Evolutionary conservation across 495 filamentous ascomycete genomes (phyloP).

Genomic region (Penicillium arizonense): DNA sequence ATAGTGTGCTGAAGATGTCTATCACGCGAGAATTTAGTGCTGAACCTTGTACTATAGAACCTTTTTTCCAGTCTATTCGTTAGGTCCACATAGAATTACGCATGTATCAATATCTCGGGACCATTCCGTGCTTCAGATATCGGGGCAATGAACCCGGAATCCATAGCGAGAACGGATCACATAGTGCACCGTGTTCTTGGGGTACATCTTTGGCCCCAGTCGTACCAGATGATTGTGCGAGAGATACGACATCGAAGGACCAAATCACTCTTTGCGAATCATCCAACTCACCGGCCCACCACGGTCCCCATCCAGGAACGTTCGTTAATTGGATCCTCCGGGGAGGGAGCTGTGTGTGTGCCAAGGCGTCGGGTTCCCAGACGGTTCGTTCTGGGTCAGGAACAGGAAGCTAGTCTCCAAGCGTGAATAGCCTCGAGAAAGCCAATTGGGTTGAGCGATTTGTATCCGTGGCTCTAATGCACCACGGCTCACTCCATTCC

Average conservation of each 20-base stretch:
- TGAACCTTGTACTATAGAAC: not conserved
- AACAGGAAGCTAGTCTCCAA: too few relatives aligned
- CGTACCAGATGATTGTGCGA: constrained; percentile 2
- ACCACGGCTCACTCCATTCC: too few relatives aligned
- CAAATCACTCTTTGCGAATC: not conserved
- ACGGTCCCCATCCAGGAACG: not conserved
- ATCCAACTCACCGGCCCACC: not conserved
- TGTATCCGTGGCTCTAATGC: too few relatives aligned
- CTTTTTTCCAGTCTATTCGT: not conserved
- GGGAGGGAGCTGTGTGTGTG: too few relatives aligned
- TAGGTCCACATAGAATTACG: too few relatives aligned
- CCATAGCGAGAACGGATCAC: not conserved
- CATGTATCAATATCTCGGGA: not conserved
- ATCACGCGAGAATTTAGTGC: not conserved
- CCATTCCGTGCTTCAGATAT: not conserved
- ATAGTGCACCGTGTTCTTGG: not conserved
- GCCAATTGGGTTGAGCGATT: too few relatives aligned
- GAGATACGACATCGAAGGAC: constrained; percentile 3
- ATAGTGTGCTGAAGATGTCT: constrained; percentile 1
- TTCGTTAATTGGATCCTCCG: not conserved
- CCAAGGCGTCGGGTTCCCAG: too few relatives aligned
- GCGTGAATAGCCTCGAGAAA: too few relatives aligned
- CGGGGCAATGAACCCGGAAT: not conserved
- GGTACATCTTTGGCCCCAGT: not conserved
- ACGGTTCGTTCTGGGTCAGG: too few relatives aligned